phyloP scores from a whole-genome alignment of 2,329 filamentous ascomycete genomes.

The Fusarium siculi region DNA sequence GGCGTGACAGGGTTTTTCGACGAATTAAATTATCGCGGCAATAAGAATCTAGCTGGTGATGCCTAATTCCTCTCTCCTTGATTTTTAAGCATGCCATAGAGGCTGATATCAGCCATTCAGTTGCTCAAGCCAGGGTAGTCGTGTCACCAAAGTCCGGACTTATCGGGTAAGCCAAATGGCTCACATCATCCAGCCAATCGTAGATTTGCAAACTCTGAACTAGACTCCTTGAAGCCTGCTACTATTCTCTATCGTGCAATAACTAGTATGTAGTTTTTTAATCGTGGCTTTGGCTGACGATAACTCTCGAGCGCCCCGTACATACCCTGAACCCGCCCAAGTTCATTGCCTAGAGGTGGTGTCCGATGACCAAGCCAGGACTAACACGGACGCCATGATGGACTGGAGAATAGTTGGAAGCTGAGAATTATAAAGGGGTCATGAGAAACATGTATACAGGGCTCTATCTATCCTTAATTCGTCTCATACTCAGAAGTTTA shows the following conservation, averaged over 20 bases:
- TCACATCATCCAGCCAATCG: background rate
- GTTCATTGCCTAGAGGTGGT: background rate
- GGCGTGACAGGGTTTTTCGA: fast-evolving
- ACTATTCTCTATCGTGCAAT: no score
- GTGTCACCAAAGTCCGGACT: fast-evolving
- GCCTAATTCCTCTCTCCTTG: no score
- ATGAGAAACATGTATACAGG: no score
- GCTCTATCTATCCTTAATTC: no score
- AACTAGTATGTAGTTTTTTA: no score
- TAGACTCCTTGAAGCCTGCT: no score
- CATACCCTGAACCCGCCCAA: background rate
- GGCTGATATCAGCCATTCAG: background rate
- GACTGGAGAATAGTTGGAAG: background rate
- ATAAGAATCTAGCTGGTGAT: no score
- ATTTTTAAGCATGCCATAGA: fast-evolving
- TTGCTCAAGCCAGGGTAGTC: fast-evolving
- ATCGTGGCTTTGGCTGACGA: background rate
- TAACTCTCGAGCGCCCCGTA: no score
- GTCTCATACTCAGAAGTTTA: no score
- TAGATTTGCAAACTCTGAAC: fast-evolving
- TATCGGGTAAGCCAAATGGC: background rate
- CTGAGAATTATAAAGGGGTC: background rate
- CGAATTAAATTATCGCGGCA: fast-evolving
- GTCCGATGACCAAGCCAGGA: background rate
- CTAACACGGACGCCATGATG: background rate